Base-by-base conservation (phyloP, 441 rosid genomes). In the Corymbia citriodora region DNA sequence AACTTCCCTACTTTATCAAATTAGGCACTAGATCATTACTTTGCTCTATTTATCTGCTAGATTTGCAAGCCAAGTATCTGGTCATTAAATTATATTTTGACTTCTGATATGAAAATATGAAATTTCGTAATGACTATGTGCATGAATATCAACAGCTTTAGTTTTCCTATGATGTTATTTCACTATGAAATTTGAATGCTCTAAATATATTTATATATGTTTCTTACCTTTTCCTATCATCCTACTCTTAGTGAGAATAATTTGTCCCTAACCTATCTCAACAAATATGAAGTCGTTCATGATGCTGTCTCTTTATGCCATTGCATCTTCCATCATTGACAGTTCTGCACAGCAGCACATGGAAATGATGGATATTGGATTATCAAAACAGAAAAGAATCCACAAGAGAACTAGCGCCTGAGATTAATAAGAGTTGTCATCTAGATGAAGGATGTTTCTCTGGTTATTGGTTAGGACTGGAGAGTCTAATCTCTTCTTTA, bases 361-460 rank as follows among this genome's bases (percentile, higher is more conserved):
- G n/a, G 52, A 23, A 79, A 79, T 79, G 52, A 79, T 45, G 85
- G 12, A 23, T 45, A 7, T 79, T 79, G 85, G n/a, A 45, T 23
- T 23, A n/a, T 12, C 52, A 45, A 45, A 8, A 79, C 85, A 1
- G 3, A 79, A 45, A 79, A 23, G 6, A 79, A 79, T 23, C 52
- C 10, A 25, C 1, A n/a, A 23, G 45, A 52, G 85, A 79, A 12
- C 49, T 45, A 21, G 17, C 18, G 7, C 85, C 85, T 23, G 85
- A 23, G 85, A 45, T 79, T 79, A 23, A 49, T 45, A 45, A 25
- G 52, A 23, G 52, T 79, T 79, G n/a, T 79, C 85, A 11, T 23
- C n/a, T 45, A 79, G 83, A 79, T 54, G 48, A 87, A 87, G 89
- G 90, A 95, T 94, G 94, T 92, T 92, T 91, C 91, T 63, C 48